phyloP scores from a whole-genome alignment of 345 rosid genomes.

The Clarkia xantiana region DNA sequence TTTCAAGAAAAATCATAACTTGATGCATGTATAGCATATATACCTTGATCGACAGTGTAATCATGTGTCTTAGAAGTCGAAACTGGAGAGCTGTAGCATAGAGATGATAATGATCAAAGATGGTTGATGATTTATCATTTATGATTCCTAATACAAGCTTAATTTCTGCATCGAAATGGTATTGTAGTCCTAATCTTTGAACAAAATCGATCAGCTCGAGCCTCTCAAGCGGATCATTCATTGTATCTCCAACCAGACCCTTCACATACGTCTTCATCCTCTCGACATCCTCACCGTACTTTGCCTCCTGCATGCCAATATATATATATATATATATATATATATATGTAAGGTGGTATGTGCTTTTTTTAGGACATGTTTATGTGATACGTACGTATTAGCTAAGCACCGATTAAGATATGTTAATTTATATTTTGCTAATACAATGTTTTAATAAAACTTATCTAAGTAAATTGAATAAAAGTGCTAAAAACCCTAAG shows the following conservation, averaged over 20 bases:
- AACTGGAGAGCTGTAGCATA: slow-evolving; percentile 11
- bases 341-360: too few relatives aligned
- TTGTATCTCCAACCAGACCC: background rate
- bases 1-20: too few relatives aligned
- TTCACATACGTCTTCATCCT: slow-evolving; percentile 8
- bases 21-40: too few relatives aligned
- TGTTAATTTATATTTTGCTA: too few relatives aligned
- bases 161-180: slow-evolving; percentile 11
- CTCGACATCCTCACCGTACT: background rate
- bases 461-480: too few relatives aligned
- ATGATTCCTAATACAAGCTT: slow-evolving; percentile 2
- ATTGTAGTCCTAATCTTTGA: slow-evolving; percentile 13
- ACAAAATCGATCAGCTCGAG: slow-evolving; percentile 12
- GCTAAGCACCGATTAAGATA: too few relatives aligned
- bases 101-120: background rate
- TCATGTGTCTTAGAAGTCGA: slow-evolving; percentile 17
- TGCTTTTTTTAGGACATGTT: too few relatives aligned
- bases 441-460: too few relatives aligned
- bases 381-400: too few relatives aligned
- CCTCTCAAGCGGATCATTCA: slow-evolving; percentile 1
- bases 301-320: background rate
- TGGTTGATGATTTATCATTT: background rate
- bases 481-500: too few relatives aligned
- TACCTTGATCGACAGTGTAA: slow-evolving; percentile 12
- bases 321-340: too few relatives aligned